Conservation (phyloP, 1,284 basidiomycete genomes). For the Microbotryomycetes sp. region DNA sequence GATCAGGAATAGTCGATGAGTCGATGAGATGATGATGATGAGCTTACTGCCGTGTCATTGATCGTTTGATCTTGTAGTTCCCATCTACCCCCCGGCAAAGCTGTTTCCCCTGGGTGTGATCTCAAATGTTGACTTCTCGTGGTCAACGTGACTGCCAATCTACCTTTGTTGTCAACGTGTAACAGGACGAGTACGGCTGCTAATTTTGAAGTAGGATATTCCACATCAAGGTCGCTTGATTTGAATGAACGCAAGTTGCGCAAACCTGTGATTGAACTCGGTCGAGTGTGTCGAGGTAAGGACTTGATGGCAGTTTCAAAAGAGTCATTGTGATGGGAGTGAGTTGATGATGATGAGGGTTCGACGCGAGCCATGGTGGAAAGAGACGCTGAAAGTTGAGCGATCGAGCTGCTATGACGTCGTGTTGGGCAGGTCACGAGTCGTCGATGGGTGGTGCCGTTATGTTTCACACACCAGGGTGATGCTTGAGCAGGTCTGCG, state of each 20-base stretch:
- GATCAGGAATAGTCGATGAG: neutral
- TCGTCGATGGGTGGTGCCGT: too few relatives aligned
- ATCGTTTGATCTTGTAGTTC: slow-evolving; percentile 19
- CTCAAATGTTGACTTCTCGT: slow-evolving; percentile 29
- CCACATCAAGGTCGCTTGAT: neutral
- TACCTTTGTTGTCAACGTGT: slow-evolving; percentile 19
- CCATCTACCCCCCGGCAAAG: slow-evolving; percentile 33
- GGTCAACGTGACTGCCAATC: slow-evolving; percentile 28
- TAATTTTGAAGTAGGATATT: slow-evolving; percentile 13
- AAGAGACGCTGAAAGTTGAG: too few relatives aligned
- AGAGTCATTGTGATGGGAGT: too few relatives aligned
- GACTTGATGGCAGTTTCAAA: too few relatives aligned
- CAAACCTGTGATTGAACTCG: neutral
- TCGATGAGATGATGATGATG: neutral
- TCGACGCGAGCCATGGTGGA: too few relatives aligned
- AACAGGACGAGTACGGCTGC: slow-evolving; percentile 35
- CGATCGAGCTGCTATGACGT: too few relatives aligned
- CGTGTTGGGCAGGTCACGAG: too few relatives aligned
- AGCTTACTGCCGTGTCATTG: slow-evolving; percentile 24
- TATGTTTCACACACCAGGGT: too few relatives aligned
- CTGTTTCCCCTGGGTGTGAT: slow-evolving; percentile 36
- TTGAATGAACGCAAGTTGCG: neutral
- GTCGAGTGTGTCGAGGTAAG: neutral
- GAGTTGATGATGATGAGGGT: too few relatives aligned
- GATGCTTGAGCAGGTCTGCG: too few relatives aligned